Base-by-base conservation (phyloP, 495 filamentous ascomycete species). In the Neurospora africana region DNA sequence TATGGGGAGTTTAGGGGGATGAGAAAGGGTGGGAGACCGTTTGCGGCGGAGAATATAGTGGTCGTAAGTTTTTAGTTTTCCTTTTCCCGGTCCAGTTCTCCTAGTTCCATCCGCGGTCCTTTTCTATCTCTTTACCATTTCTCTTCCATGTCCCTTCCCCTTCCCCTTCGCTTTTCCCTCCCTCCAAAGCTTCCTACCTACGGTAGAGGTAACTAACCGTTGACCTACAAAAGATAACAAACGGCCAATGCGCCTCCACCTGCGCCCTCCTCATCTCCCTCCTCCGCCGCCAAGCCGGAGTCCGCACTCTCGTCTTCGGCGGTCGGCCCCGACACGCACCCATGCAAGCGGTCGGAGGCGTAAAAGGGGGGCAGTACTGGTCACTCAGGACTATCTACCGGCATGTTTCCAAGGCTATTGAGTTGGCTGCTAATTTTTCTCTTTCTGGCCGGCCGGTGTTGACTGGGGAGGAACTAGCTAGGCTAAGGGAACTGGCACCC, bases 231-330 rank as follows among this genome's bases (percentile, higher is more conserved):
- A 43, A 47, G 44, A 33, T 61, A 36, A 70, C 69, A n/a, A 36
- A 70, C 41, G 40, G 40, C 38, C 40, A 70, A 40, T 70, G 69
- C 30, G 69, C 39, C 23, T 70, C 69, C 6, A 70, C 69, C 23
- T 70, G 69, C 30, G 69, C 40, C 7, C 41, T 70, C 37, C 40
- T 70, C 23, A 13, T 43, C 17, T 35, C 38, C 5, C 30, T 70
- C 1, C 69, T 70, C n/a, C 13, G 5, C 1, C 19, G 6, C 0
- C 38, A 65, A 33, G 40, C 8, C 23, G 6, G 23, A 0, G 30
- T 61, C 4, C 69, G 69, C 23, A 70, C 38, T n/a, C 39, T 70
- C 21, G 39, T 2, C 41, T 70, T 70, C 5, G 69, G 69, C 17
- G 69, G 69, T 6, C 69, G 69, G 0, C 69, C 69, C 5, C 69